Base-by-base conservation (phyloP, 2,329 filamentous ascomycete species). In the Endothia cerciana region DNA sequence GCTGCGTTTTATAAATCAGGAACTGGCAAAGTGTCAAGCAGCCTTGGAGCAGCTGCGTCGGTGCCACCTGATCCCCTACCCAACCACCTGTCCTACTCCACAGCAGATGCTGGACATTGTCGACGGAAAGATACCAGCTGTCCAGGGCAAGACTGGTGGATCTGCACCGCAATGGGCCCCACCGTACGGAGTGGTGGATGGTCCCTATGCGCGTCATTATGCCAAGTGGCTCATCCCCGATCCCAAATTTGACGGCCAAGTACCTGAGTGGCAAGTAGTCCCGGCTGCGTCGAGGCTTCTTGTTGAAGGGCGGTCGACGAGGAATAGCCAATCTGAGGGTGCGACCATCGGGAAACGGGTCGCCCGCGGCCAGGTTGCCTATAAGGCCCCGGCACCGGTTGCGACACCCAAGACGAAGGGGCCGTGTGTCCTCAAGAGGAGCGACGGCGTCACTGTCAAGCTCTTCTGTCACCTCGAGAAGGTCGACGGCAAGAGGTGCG, bases 161-260 rank as follows among this genome's bases (percentile, higher is more conserved):
- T 82, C 86, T 68, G 82, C 89, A 71, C 91, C 93, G 66, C 83
- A 87, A 73, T 93, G 91, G 83, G 92, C 94, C 45, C 87, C 95
- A 55, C 91, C 95, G 3, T 97, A 94, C 82, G 94, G 94, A 71
- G 92, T 97, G 65, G 88, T 89, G 19, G 92, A 97, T 73, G 95
- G 95, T 13, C 94, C 95, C 2, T 98, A 98, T 79, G 90, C 93
- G 68, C 89, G 93, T 71, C 95, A 98, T 80, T 97, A 97, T 79
- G 89, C 93, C 75, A 93, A 92, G 82, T 99, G 95, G 95, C 87
- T 99, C 71, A 89, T 98, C 67, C 92, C 91, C 61, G 93, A 97
- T 77, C 86, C 91, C 65, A 87, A 87, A 59, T 98, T 98, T 77
- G 94, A 97, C 76, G 91, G 90, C 65, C 75, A 84, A 47, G 79